Percentiles rank a stretch among this genome's conserved stretches.
Conservation (phyloP, 2,329 filamentous ascomycete species). For the Elsinoe ampelina region DNA sequence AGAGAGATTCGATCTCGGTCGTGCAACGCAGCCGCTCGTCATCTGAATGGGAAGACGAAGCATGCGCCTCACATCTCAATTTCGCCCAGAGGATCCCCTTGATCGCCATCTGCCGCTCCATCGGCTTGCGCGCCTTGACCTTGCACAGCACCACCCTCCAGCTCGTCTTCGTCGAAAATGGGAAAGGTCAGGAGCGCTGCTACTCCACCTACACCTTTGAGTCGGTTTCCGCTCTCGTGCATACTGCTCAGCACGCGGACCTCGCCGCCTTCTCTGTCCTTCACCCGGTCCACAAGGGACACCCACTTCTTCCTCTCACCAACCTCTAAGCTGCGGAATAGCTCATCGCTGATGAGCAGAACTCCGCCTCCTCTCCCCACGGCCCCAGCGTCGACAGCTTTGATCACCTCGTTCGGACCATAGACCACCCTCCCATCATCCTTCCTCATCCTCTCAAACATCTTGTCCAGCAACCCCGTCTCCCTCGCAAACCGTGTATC, state of each 20-base stretch:
- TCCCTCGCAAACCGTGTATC: conserved; percentile 85
- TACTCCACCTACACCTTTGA: conserved; percentile 77
- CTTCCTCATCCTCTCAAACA: conserved; percentile 65
- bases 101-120: not conserved
- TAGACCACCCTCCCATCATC: conserved; percentile 91
- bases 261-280: conserved; percentile 70
- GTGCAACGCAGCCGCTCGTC: not conserved
- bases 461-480: conserved; percentile 73
- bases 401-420: conserved; percentile 70
- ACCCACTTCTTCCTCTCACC: conserved; percentile 72
- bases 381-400: conserved; percentile 75
- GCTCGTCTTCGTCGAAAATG: conserved; percentile 62
- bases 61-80: conserved; percentile 3
- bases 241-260: conserved; percentile 83
- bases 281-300: conserved; percentile 76
- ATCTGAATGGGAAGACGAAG: no score
- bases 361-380: conserved; percentile 80
- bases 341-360: conserved; percentile 73
- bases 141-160: conserved; percentile 31
- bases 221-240: conserved; percentile 81
- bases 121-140: not conserved
- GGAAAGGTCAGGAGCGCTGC: conserved; percentile 88
- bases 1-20: not conserved
- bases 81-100: conserved; percentile 5
- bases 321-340: conserved; percentile 79